Conservation (phyloP, 768 basidiomycete species). For the Panaeolus papilionaceus region DNA sequence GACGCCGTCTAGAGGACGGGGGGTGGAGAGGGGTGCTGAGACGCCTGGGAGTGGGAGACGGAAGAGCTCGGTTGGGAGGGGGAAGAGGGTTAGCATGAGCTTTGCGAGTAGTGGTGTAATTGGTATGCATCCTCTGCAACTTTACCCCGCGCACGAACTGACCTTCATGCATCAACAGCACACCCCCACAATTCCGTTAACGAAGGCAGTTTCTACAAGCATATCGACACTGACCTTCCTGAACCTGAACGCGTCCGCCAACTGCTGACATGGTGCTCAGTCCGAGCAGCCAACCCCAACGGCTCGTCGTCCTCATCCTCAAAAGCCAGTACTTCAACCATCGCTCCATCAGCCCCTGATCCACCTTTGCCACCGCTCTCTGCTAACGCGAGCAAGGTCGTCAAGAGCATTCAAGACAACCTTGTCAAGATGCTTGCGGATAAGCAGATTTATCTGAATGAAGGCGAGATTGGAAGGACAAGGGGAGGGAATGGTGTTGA, state of each 20-base stretch:
- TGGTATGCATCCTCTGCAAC: too few species aligned
- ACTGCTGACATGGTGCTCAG: conserved; percentile 76
- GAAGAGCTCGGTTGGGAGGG: conserved; percentile 69
- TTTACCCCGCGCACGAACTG: background rate
- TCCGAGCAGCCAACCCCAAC: conserved; percentile 53
- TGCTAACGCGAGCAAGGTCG: conserved; percentile 45
- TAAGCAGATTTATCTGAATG: conserved; percentile 62
- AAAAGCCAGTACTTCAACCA: conserved; percentile 39
- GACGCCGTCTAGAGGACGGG: conserved; percentile 27
- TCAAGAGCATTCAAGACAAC: conserved; percentile 64
- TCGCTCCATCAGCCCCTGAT: conserved; percentile 33
- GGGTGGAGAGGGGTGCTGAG: conserved; percentile 26
- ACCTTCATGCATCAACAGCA: conserved; percentile 44
- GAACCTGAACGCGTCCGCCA: conserved; percentile 76
- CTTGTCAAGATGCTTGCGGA: conserved; percentile 72
- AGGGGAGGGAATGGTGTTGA: conserved; percentile 23
- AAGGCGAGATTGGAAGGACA: conserved; percentile 33
- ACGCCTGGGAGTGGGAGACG: conserved; percentile 47
- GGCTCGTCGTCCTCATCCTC: conserved; percentile 36
- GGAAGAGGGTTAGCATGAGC: conserved; percentile 75
- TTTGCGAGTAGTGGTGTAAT: conserved; percentile 76
- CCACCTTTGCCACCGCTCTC: conserved; percentile 55
- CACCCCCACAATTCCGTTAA: conserved; percentile 79
- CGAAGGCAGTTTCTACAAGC: conserved; percentile 76
- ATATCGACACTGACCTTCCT: conserved; percentile 79